A percentile compares a stretch with the other conserved stretches of the same genome.
Conservation (phyloP, 1,284 basidiomycete genomes). For the Ceratobasidium papillatum region DNA sequence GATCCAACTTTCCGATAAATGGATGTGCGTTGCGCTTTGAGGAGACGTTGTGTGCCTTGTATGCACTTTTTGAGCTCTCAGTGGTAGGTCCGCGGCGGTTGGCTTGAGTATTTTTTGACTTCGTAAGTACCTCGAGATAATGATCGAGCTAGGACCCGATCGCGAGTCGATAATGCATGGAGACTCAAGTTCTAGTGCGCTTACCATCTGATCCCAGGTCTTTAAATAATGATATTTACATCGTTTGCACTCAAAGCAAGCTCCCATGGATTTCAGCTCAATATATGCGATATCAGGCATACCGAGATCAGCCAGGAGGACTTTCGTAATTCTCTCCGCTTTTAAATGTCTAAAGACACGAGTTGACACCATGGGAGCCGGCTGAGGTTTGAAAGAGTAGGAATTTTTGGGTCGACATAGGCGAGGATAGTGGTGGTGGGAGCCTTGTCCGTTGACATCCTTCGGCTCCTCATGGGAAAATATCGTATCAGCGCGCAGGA, state of each 20-base stretch:
- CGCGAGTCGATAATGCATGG: too few relatives aligned
- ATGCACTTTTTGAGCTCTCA: too few relatives aligned
- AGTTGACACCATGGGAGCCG: neutral
- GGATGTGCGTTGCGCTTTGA: too few relatives aligned
- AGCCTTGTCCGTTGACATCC: neutral
- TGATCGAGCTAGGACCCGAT: too few relatives aligned
- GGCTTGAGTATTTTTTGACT: too few relatives aligned
- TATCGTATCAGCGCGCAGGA: slow-evolving; percentile 6
- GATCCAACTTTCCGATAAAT: too few relatives aligned
- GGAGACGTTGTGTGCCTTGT: too few relatives aligned
- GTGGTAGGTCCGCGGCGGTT: too few relatives aligned
- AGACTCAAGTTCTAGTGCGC: neutral
- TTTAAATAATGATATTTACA: neutral
- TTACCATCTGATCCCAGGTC: neutral
- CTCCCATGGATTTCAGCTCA: neutral
- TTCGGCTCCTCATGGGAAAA: neutral
- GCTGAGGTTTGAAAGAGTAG: neutral
- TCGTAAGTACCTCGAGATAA: too few relatives aligned
- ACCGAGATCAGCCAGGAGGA: neutral
- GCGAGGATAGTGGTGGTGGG: neutral
- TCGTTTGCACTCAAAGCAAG: neutral
- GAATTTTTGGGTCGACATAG: neutral
- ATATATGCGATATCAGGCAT: slow-evolving; percentile 7
- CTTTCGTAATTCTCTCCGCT: neutral
- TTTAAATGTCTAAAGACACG: neutral